phyloP scores from a whole-genome alignment of 345 rosid genomes.

The Barbarea vulgaris region DNA sequence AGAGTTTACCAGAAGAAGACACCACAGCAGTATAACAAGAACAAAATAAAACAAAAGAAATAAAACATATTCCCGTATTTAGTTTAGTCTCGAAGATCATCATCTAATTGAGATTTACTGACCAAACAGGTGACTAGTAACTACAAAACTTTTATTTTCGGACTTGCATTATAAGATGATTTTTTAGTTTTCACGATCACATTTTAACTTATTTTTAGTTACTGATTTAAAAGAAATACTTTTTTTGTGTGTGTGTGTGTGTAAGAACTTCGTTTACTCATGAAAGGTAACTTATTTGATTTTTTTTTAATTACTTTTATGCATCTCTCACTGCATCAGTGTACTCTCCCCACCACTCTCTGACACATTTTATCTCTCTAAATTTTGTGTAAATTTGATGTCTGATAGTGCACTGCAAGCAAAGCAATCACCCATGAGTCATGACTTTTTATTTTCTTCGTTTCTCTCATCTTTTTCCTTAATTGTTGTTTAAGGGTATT shows the following conservation, averaged over 20 bases:
- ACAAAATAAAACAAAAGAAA: background rate
- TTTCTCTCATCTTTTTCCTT: conserved; percentile 3
- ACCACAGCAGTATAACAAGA: background rate
- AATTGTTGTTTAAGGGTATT: background rate
- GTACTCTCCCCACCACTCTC: conserved; percentile 48
- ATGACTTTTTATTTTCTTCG: conserved; percentile 30
- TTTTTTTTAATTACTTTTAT: conserved; percentile 21
- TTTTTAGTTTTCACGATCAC: conserved; percentile 4
- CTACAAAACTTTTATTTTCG: background rate
- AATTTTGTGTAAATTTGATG: conserved; percentile 58
- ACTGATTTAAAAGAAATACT: background rate
- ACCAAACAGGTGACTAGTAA: background rate
- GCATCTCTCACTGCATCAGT: conserved; percentile 36
- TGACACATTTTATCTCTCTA: conserved; percentile 52
- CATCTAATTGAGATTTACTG: background rate
- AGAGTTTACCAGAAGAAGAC: background rate
- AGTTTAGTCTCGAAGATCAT: background rate
- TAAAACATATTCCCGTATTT: background rate
- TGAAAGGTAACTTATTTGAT: conserved; percentile 14
- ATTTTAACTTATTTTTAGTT: background rate
- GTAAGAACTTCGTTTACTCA: background rate
- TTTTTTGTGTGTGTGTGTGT: too few species aligned
- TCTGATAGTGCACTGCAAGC: conserved; percentile 97
- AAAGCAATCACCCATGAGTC: conserved; percentile 59
- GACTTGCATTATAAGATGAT: background rate